Base-by-base conservation (phyloP, 129 eudicot species). In the Lactuca saligna region DNA sequence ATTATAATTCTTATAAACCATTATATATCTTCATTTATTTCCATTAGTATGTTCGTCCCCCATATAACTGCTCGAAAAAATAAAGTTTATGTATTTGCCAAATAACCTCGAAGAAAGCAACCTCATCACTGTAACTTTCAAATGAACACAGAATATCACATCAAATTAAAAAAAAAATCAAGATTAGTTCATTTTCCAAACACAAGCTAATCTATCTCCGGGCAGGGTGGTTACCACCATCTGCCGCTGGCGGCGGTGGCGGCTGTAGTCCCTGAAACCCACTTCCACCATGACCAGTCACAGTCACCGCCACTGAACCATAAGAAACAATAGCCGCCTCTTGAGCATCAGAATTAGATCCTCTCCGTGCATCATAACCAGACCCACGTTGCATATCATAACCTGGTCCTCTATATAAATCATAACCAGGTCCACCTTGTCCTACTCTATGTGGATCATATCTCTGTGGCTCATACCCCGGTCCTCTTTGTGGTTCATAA, bases 211-310 rank as follows among this genome's bases (percentile, higher is more conserved):
- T 61, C 78, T 78, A 89, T 81, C 96, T 86, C 12, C 81, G 87
- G 16, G 42, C 63, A 6, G 90, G 70, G 67, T 84, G 84, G 66
- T 80, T 87, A 55, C 89, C 81, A 55, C 89, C 81, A 50, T 66
- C 82, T 7, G 81, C 53, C 51, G 79, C 58, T 17, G 85, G 54
- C 17, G 68, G 67, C 3, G 79, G 62, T 11, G 65, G 75, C 50
- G 25, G 76, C 66, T 76, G 81, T 69, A 60, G 61, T 54, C 81
- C 76, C 73, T 83, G 87, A 79, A 70, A 79, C 29, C 87, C 87
- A 50, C 81, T 54, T 5, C 72, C 81, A 44, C 69, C 73, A 50
- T 68, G 82, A 71, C 75, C 20, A 42, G 65, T 57, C 44, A 78
- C 20, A 42, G 65, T 57, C 44, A 78, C 80, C 25, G 83, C 57